Evolutionary conservation across 306 rosid genomes (phyloP).

Genomic region (Hippophae gyantsensis): DNA sequence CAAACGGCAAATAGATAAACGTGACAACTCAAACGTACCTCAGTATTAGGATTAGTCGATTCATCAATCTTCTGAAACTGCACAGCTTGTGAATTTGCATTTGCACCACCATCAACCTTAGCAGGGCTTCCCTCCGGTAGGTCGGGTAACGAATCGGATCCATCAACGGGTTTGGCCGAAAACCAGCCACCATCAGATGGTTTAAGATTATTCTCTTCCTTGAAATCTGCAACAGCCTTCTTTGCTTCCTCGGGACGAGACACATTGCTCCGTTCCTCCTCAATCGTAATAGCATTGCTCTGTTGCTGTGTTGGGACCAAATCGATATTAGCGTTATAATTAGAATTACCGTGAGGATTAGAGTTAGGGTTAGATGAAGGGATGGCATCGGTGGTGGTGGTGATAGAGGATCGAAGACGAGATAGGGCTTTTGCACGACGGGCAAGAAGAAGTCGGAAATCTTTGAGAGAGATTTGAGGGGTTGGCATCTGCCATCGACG

Average conservation of each 20-base stretch:
- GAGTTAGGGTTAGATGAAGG: constrained; percentile 21
- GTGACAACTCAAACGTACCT: constrained; percentile 20
- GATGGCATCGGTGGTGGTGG: constrained; percentile 20
- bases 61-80: constrained; percentile 23
- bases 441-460: constrained; percentile 55
- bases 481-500: constrained; percentile 84
- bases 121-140: constrained; percentile 24
- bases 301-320: constrained; percentile 5
- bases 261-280: background rate
- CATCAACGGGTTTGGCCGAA: constrained; percentile 22
- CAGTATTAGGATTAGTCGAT: constrained; percentile 27
- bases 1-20: background rate
- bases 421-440: constrained; percentile 82
- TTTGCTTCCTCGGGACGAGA: constrained; percentile 14
- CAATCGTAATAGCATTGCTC: constrained; percentile 15
- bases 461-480: constrained; percentile 58
- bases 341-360: constrained; percentile 29
- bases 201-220: constrained; percentile 33
- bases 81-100: constrained; percentile 11
- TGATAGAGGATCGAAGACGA: constrained; percentile 23
- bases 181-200: constrained; percentile 22
- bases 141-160: constrained; percentile 20
- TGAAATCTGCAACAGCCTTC: constrained; percentile 19
- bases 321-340: background rate
- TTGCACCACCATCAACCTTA: constrained; percentile 22